Conservation (phyloP, 2,329 filamentous ascomycete genomes). For the Elsinoe perseae region DNA sequence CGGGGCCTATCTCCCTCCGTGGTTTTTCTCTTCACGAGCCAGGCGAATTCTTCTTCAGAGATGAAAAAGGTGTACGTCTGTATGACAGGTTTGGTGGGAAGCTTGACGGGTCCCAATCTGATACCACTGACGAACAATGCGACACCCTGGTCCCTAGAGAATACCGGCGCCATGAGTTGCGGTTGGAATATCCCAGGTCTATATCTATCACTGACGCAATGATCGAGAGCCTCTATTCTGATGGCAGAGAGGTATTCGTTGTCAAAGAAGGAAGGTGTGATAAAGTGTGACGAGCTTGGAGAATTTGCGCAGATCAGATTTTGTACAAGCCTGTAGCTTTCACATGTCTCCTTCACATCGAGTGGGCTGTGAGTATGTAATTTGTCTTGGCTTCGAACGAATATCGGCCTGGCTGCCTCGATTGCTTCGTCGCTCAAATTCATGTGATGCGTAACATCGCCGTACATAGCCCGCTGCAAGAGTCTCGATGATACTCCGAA, state of each 20-base stretch:
- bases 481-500: constrained; percentile 1
- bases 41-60: not conserved
- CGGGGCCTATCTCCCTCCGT: not conserved
- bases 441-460: not conserved
- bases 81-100: not conserved
- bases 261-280: not conserved
- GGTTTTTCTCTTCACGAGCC: not conserved
- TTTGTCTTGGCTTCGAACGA: constrained; percentile 2
- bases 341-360: not conserved
- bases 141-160: not conserved
- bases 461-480: constrained; percentile 6
- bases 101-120: not conserved
- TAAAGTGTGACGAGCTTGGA: not conserved
- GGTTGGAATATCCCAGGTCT: not conserved
- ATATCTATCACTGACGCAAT: not conserved
- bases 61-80: constrained; percentile 1
- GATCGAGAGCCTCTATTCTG: not conserved
- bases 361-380: not conserved
- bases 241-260: not conserved
- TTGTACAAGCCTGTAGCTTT: not conserved
- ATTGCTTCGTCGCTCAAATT: not conserved
- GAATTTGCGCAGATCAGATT: not conserved
- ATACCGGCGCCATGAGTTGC: not conserved
- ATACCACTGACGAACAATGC: not conserved
- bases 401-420: not conserved